Evolutionary conservation across 2,329 filamentous ascomycete genomes (phyloP), one percentile per base, ranked within the genome.

Genomic region (Elsinoe arachidis): DNA sequence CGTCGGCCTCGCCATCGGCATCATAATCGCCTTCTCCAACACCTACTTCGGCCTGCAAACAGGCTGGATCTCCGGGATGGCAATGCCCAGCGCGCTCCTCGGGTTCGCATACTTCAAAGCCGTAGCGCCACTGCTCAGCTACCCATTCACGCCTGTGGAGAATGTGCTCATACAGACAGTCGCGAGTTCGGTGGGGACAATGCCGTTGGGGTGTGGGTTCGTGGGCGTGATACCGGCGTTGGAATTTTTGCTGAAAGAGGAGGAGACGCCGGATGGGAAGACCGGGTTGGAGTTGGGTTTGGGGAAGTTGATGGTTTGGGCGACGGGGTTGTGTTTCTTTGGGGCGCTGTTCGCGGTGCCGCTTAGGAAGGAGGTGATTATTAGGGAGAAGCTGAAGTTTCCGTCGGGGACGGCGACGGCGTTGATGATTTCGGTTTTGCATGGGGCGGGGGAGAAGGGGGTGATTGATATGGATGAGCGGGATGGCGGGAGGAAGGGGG

Each of bases 11-110:
- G 75, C 82, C 2, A 93, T 99, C 61, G 93, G 93, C 39, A 82
- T 93, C 3, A 78, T 97, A 57, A 96, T 97, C 67, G 93, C 88
- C 68, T 96, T 96, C 70, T 95, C 89, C 55, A 99, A 99, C 69
- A 96, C 95, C 78, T 99, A 97, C 72, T 99, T 99, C 70, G 93
- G 93, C n/a, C 78, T 99, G 33, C 93, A 97, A 74, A 95, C 89
- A 26, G 85, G 85, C 62, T 88, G 85, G 85, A 81, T 88, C 37
- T 83, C 85, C 66, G 88, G 89, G 63, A 97, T 99, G 93, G 88
- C 90, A 14, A 96, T 99, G 90, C 93, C 93, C 0, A 88, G 90
- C 1, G 93, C 90, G 19, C 76, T 99, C 59, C 89, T 99, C 68
- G 92, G 93, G 1, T 97, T 96, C 69, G 92, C 90, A 10, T 87